These are phyloP conservation scores for Pyrenophora tritici-repentis DNA, from an alignment of 2,329 filamentous ascomycete species.

Conservation along the genomic window DNA sequence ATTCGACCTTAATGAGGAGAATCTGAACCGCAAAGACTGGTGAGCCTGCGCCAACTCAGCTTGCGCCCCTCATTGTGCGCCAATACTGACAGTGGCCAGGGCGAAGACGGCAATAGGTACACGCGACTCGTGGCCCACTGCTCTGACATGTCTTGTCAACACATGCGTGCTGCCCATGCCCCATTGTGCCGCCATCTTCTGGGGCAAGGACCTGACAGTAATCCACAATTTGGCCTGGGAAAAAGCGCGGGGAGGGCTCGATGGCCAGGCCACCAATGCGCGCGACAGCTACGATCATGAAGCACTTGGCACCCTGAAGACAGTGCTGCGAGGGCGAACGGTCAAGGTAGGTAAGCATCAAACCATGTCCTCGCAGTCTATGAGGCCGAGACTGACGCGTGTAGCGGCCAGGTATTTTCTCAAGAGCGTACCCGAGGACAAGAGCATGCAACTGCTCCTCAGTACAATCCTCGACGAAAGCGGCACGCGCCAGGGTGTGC, in stretches of 20 bases:
- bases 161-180: conserved; percentile 48
- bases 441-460: conserved; percentile 32
- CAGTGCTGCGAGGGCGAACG: conserved; percentile 43
- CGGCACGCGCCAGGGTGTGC: conserved; percentile 37
- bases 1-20: conserved; percentile 39
- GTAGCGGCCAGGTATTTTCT: conserved; percentile 38
- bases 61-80: neutral
- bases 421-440: conserved; percentile 13
- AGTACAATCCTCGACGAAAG: conserved; percentile 41
- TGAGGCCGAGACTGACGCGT: conserved; percentile 13
- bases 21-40: conserved; percentile 36
- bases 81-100: conserved; percentile 22
- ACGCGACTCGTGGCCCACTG: conserved; percentile 43
- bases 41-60: conserved; percentile 9
- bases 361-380: neutral
- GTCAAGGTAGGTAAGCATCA: conserved; percentile 47
- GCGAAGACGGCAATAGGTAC: conserved; percentile 39
- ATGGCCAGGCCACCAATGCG: conserved; percentile 45
- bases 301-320: conserved; percentile 41
- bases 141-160: conserved; percentile 39
- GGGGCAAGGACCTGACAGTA: conserved; percentile 46
- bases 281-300: conserved; percentile 40
- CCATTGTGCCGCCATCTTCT: conserved; percentile 51
- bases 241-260: conserved; percentile 38
- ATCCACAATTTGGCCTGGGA: conserved; percentile 52